Evolutionary conservation across 2,329 filamentous ascomycete species (phyloP).

Genomic region (Trichoderma citrinoviride): DNA sequence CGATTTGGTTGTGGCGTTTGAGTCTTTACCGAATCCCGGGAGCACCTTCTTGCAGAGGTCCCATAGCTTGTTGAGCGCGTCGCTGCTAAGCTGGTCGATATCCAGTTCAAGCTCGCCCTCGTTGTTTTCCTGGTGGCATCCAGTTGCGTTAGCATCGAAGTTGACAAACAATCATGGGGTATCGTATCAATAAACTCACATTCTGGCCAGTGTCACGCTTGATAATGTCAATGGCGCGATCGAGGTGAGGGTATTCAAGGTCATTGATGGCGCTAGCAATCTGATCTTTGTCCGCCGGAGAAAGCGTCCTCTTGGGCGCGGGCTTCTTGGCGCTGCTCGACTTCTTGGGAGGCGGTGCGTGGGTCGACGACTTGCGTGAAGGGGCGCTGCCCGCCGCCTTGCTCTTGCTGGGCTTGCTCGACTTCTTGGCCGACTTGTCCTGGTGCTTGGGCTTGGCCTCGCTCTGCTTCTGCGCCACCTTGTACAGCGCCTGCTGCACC

Average conservation of each 20-base stretch:
- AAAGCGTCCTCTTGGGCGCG: slow-evolving; percentile 52
- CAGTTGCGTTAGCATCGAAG: background rate
- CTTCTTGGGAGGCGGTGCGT: slow-evolving; percentile 37
- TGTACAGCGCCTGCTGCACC: slow-evolving; percentile 69
- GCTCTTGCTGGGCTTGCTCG: slow-evolving; percentile 58
- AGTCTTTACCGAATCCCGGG: slow-evolving; percentile 41
- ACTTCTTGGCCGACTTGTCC: slow-evolving; percentile 59
- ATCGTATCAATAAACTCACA: slow-evolving; percentile 57
- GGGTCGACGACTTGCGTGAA: slow-evolving; percentile 44
- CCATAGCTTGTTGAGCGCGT: slow-evolving; percentile 54
- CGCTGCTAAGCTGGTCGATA: slow-evolving; percentile 55
- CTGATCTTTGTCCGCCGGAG: slow-evolving; percentile 82
- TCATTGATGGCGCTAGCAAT: slow-evolving; percentile 83
- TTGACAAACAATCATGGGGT: background rate
- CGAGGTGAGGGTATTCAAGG: slow-evolving; percentile 74
- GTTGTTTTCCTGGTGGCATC: slow-evolving; percentile 50
- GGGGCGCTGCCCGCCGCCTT: slow-evolving; percentile 36
- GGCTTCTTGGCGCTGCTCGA: slow-evolving; percentile 45
- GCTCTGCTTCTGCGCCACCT: slow-evolving; percentile 64
- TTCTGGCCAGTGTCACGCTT: slow-evolving; percentile 77
- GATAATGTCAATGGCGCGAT: slow-evolving; percentile 83
- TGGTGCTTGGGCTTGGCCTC: slow-evolving; percentile 45
- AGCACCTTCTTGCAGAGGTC: slow-evolving; percentile 45
- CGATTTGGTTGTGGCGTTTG: slow-evolving; percentile 30
- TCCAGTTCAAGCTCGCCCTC: slow-evolving; percentile 59